Percentiles rank a stretch among this genome's conserved stretches.
Conservation (phyloP, 2,329 filamentous ascomycete genomes). For the Colletotrichum paranaense region DNA sequence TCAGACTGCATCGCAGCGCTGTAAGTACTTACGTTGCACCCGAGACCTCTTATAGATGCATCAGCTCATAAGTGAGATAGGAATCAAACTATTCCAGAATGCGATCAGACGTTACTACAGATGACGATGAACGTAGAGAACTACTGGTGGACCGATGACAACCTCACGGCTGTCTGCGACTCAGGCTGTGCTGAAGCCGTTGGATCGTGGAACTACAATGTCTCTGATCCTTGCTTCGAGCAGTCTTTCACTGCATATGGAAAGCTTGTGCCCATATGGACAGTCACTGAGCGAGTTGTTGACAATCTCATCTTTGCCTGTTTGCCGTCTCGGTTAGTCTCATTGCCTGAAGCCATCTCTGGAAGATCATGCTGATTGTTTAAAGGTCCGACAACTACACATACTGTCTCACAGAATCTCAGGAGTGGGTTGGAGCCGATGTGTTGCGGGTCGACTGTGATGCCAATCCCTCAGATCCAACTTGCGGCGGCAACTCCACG, state of each 20-base stretch:
- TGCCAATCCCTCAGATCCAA: neutral
- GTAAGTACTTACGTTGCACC: neutral
- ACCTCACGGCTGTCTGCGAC: neutral
- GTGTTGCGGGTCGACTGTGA: neutral
- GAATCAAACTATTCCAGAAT: neutral
- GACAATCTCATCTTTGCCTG: neutral
- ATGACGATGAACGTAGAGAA: neutral
- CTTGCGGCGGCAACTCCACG: conserved; percentile 3
- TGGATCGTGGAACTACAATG: neutral
- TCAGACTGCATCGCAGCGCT: neutral
- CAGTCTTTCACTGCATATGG: neutral
- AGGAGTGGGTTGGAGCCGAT: neutral
- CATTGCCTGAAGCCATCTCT: neutral
- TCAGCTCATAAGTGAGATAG: neutral
- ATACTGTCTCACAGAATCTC: neutral
- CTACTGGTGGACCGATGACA: neutral
- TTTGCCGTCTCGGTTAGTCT: neutral
- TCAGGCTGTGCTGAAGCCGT: neutral
- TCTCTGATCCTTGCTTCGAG: neutral
- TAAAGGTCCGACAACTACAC: neutral
- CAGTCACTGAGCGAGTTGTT: neutral
- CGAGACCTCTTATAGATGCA: rapidly evolving
- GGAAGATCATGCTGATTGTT: neutral
- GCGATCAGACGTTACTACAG: conserved; percentile 2
- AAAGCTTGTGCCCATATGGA: neutral